A percentile compares a stretch with the other conserved stretches of the same genome.
phyloP scores from a whole-genome alignment of 2,329 filamentous ascomycete genomes.

The Cercospora berteroae region DNA sequence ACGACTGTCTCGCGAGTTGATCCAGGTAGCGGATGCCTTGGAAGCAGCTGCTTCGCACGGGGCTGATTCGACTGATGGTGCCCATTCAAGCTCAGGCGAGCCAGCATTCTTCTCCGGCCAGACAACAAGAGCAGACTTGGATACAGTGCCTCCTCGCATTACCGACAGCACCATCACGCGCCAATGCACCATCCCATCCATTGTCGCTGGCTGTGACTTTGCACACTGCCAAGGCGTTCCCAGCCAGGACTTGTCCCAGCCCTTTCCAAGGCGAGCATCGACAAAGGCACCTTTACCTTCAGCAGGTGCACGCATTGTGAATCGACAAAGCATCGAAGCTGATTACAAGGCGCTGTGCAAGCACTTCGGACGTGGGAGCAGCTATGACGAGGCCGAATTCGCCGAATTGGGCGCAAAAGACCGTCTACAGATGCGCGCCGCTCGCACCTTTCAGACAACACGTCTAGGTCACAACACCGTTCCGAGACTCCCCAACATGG shows the following conservation, averaged over 20 bases:
- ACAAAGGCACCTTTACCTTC: not conserved
- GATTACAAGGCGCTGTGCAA: conserved; percentile 12
- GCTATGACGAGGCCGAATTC: conserved; percentile 1
- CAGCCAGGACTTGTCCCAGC: not conserved
- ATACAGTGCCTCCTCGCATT: conserved; percentile 25
- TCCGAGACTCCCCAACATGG: not conserved
- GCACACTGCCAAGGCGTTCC: not conserved
- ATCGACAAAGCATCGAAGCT: conserved; percentile 16
- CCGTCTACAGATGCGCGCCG: conserved; percentile 1
- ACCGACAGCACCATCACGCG: conserved; percentile 19
- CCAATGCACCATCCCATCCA: not conserved
- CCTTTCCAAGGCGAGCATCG: not conserved
- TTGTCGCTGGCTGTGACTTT: not conserved
- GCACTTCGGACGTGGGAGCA: conserved; percentile 7
- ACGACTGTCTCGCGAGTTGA: conserved; percentile 31
- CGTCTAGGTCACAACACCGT: conserved; percentile 3
- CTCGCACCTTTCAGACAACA: not conserved
- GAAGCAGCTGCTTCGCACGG: conserved; percentile 10
- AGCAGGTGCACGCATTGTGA: conserved; percentile 31
- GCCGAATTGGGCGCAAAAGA: not conserved
- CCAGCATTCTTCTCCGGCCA: not conserved
- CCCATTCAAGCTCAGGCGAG: conserved; percentile 19
- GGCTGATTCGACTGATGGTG: conserved; percentile 22
- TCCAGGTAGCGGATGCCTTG: conserved; percentile 28
- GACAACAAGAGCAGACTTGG: not conserved